Percentiles rank a stretch among this genome's conserved stretches.
Evolutionary conservation across 768 basidiomycete species (phyloP).

Genomic region (Cystofilobasidium ferigula): DNA sequence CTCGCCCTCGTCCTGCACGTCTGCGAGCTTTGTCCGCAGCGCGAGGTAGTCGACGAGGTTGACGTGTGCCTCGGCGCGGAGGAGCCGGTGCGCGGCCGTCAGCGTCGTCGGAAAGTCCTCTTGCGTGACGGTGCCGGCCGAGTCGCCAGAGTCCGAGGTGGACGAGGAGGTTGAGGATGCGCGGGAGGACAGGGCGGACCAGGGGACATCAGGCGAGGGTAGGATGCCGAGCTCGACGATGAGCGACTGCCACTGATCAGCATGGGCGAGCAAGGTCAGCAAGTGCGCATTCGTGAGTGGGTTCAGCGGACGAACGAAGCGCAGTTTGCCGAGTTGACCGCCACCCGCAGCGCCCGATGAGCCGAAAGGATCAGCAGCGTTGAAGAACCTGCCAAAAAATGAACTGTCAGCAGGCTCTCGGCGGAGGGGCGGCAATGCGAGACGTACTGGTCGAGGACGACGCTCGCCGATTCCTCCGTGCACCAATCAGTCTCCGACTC

Average conservation of each 20-base stretch:
- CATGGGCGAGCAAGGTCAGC: neutral
- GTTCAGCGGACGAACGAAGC: neutral
- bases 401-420: neutral
- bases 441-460: neutral
- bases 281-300: neutral
- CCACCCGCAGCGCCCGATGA: neutral
- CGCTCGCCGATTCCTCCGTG: neutral
- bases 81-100: neutral
- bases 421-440: neutral
- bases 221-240: constrained; percentile 1
- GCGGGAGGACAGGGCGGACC: neutral
- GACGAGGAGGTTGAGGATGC: neutral
- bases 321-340: neutral
- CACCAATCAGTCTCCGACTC: neutral
- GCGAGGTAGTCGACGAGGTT: neutral
- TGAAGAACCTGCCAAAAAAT: neutral
- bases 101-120: neutral
- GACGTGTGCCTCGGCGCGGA: neutral
- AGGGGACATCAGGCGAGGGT: neutral
- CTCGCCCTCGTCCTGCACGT: neutral
- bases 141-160: neutral
- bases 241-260: neutral
- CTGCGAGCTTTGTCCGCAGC: neutral
- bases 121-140: neutral
- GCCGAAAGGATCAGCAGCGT: neutral